Base-by-base conservation (phyloP, 2,329 filamentous ascomycete species). In the Thielaviopsis populi region DNA sequence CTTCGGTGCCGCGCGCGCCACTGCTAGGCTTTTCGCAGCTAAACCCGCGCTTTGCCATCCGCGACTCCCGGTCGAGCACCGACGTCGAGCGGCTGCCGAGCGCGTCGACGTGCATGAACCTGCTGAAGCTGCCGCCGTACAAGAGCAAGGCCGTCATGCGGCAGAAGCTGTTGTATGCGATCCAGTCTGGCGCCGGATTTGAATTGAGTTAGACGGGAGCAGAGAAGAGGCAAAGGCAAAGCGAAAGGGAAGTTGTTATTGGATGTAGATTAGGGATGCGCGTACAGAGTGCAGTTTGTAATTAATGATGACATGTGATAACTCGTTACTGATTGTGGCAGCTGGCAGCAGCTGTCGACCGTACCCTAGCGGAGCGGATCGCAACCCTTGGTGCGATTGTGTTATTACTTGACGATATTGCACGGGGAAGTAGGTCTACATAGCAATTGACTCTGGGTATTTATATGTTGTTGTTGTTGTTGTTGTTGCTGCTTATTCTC, bases 51-150 rank as follows among this genome's bases (percentile, higher is more conserved):
- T 99, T 99, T 73, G 92, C 86, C 70, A 97, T 99, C 67, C 79
- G 94, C 3, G 94, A 99, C 74, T 86, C 84, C 0, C 74, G 73
- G 6, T 69, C 69, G 6, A 74, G 75, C 42, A 71, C 75, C 65
- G 89, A 96, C 75, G n/a, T 42, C n/a, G 59, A 62, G 17, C 79
- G 94, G 65, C 76, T 96, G 67, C 94, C 94, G 1, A 97, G 90
- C 71, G 91, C 94, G 19, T 96, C 91, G 72, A 99, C 94, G 0
- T 99, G 94, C 70, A 90, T 97, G 33, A 99, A 99, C 72, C 73
- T 99, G 69, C 76, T 99, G 59, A 99, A 99, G 77, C 75, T 99
- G 68, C 94, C 94, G 6, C 83, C 86, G 68, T 99, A 97, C 73
- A 80, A 74, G 59, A 83, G 79, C 41, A 83, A 85, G 67, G 74